phyloP scores from a whole-genome alignment of 148 eudicot species.

The Silene uniflora region DNA sequence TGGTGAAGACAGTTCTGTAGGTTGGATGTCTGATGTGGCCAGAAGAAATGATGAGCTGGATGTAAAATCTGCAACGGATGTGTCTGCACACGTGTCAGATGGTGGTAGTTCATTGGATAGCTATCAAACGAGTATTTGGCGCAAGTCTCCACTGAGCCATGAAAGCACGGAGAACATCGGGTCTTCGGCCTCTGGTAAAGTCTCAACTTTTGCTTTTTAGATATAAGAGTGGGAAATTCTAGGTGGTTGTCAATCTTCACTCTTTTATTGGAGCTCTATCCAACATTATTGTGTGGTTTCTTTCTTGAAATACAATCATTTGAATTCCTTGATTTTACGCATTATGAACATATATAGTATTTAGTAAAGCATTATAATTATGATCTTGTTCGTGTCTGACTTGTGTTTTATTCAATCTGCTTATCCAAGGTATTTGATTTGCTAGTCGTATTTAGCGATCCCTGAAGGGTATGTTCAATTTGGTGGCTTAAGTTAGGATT shows the following conservation, averaged over 20 bases:
- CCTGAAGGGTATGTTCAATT: neutral
- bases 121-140: slow-evolving; percentile 45
- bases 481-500: neutral
- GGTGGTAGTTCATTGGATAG: slow-evolving; percentile 76
- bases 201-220: neutral
- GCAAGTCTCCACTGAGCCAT: slow-evolving; percentile 64
- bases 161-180: slow-evolving; percentile 28
- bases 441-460: neutral
- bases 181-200: slow-evolving; percentile 58
- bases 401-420: neutral
- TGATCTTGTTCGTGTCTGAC: neutral
- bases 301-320: neutral
- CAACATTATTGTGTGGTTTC: neutral
- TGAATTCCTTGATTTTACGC: neutral
- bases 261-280: neutral
- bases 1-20: slow-evolving; percentile 70
- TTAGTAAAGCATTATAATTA: neutral
- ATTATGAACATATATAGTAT: neutral
- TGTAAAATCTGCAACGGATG: slow-evolving; percentile 57
- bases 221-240: neutral
- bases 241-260: neutral
- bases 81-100: slow-evolving; percentile 71
- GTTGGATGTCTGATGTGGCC: slow-evolving; percentile 58
- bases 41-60: slow-evolving; percentile 52
- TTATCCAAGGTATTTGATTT: neutral